Percentiles rank a stretch among this genome's conserved stretches.
Evolutionary conservation across 2,329 filamentous ascomycete species (phyloP).

Genomic region (Orbilia blumenaviensis): DNA sequence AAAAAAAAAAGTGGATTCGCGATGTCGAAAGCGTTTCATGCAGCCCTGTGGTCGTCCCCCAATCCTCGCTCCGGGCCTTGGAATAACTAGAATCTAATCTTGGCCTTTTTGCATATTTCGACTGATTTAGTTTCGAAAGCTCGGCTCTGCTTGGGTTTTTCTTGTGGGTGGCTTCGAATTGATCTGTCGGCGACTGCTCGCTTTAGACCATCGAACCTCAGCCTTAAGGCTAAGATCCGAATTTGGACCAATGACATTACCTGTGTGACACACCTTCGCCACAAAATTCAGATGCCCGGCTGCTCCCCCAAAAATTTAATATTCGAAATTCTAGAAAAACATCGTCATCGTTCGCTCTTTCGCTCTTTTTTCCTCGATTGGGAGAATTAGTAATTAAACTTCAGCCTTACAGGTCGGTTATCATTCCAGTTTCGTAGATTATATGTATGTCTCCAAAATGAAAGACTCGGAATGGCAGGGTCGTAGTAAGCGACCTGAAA

Average conservation of each 20-base stretch:
- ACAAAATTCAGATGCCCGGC: too few species aligned
- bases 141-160: too few species aligned
- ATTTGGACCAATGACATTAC: conserved; percentile 1
- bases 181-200: conserved; percentile 17
- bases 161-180: too few species aligned
- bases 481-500: not conserved
- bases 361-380: not conserved
- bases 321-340: conserved; percentile 12
- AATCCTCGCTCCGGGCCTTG: not conserved
- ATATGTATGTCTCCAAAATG: not conserved
- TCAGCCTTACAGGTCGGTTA: conserved; percentile 31
- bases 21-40: conserved; percentile 2
- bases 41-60: not conserved
- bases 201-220: conserved; percentile 27
- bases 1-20: not conserved
- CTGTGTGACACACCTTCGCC: too few species aligned
- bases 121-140: too few species aligned
- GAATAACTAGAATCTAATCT: not conserved
- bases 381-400: not conserved
- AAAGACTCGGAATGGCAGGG: not conserved
- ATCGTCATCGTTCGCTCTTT: not conserved
- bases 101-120: not conserved
- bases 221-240: conserved; percentile 27
- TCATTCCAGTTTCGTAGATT: not conserved
- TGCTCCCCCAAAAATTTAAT: too few species aligned